A percentile compares a stretch with the other conserved stretches of the same genome.
phyloP scores from a whole-genome alignment of 2,329 filamentous ascomycete genomes.

The Penicillium polonicum region DNA sequence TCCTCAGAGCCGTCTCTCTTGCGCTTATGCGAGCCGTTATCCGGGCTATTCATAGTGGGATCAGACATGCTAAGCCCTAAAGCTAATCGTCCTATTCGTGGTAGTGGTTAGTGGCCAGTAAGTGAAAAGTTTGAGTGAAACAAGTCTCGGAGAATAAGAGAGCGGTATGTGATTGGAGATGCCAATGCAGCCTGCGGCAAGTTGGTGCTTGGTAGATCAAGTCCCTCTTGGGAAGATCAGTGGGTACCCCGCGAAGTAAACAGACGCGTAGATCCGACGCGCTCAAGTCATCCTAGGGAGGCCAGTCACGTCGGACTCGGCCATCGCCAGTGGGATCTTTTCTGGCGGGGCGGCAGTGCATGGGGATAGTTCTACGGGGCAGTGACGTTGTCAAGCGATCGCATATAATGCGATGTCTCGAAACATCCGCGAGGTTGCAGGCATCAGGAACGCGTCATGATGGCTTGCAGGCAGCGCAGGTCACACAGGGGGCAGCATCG shows the following conservation, averaged over 20 bases:
- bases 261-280: conserved; percentile 34
- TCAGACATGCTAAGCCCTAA: conserved; percentile 37
- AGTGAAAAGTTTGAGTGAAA: not conserved
- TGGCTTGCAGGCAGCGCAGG: conserved; percentile 26
- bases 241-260: conserved; percentile 19
- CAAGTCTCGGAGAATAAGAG: not conserved
- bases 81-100: conserved; percentile 10
- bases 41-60: conserved; percentile 37
- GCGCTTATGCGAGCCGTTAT: conserved; percentile 39
- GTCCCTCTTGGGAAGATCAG: conserved; percentile 13
- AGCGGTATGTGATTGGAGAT: not conserved
- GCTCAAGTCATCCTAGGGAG: conserved; percentile 13
- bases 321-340: not conserved
- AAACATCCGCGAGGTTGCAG: conserved; percentile 3
- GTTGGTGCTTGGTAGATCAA: conserved; percentile 9
- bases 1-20: conserved; percentile 44
- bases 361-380: conserved; percentile 3
- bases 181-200: conserved; percentile 8
- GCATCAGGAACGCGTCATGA: conserved; percentile 32
- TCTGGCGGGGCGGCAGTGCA: not conserved
- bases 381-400: not conserved
- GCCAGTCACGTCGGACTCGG: conserved; percentile 2
- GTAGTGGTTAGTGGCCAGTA: conserved; percentile 19
- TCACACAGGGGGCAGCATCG: conserved; percentile 22
- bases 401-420: not conserved